Conservation (phyloP, 2,329 filamentous ascomycete species). For the Sphaerulina musiva region DNA sequence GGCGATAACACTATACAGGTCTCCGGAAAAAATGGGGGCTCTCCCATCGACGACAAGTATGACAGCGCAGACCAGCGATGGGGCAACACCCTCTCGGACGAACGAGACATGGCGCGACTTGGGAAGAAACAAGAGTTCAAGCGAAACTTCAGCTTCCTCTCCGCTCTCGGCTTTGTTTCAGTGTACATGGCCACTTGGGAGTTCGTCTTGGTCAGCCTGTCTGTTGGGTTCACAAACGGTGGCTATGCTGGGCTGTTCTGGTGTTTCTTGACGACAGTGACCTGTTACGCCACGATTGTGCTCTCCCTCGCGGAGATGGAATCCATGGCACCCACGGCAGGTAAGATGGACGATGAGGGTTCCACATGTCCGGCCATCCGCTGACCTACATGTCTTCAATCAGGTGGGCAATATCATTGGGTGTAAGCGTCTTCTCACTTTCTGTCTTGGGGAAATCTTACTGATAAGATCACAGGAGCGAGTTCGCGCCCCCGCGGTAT, state of each 20-base stretch:
- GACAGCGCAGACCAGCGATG: constrained; percentile 5
- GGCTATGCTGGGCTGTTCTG: constrained; percentile 32
- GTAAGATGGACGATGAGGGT: too few species aligned
- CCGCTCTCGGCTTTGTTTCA: constrained; percentile 30
- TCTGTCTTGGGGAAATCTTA: neutral
- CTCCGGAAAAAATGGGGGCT: constrained; percentile 10
- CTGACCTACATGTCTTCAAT: constrained; percentile 23
- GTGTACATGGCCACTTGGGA: constrained; percentile 31
- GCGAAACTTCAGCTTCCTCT: constrained; percentile 28
- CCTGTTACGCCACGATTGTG: constrained; percentile 28
- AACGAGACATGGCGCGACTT: constrained; percentile 27
- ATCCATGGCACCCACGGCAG: constrained; percentile 18
- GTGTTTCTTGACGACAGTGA: constrained; percentile 30
- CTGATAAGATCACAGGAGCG: constrained; percentile 13
- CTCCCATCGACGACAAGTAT: constrained; percentile 5
- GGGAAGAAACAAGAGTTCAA: constrained; percentile 29
- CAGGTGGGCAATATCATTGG: constrained; percentile 30
- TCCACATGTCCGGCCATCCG: neutral
- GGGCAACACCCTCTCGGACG: constrained; percentile 13
- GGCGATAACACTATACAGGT: neutral
- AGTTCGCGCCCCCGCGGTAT: constrained; percentile 31
- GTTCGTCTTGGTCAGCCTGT: constrained; percentile 29
- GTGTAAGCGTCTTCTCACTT: constrained; percentile 13
- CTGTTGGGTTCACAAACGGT: constrained; percentile 30
- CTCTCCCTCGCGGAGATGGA: constrained; percentile 32